Conservation (phyloP, 352 stramenopile genomes). For the Pythium folliculosum region DNA sequence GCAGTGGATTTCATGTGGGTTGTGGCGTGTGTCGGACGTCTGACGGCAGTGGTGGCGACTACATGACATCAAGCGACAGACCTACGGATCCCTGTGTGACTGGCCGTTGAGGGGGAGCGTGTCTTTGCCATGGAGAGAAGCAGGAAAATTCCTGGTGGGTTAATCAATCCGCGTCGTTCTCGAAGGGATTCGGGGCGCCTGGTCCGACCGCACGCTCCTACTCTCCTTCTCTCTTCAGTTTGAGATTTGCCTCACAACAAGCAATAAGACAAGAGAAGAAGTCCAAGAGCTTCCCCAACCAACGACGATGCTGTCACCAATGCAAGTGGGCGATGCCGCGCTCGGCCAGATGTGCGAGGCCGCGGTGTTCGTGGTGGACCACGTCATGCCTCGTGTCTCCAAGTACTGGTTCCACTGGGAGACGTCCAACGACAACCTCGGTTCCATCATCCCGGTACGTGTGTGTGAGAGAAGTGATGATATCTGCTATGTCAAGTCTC, state of each 20-base stretch:
- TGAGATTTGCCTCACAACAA: constrained; percentile 15
- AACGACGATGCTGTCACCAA: constrained; percentile 34
- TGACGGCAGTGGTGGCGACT: not conserved
- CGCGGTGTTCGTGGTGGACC: constrained; percentile 41
- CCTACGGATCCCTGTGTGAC: not conserved
- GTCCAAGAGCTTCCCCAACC: not conserved
- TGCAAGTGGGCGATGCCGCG: constrained; percentile 42
- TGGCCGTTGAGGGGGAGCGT: not conserved
- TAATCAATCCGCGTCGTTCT: not conserved
- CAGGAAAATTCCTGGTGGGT: not conserved
- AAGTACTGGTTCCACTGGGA: constrained; percentile 53
- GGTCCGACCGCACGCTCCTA: not conserved
- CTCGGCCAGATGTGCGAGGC: constrained; percentile 40
- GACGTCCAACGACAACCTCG: constrained; percentile 24
- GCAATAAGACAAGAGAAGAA: not conserved
- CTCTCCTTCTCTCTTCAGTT: constrained; percentile 2
- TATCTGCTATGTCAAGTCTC: too few relatives aligned
- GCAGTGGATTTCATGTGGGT: not conserved
- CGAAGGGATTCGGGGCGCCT: not conserved
- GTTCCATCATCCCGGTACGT: constrained; percentile 29
- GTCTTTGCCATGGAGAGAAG: not conserved
- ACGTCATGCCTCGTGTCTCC: constrained; percentile 48
- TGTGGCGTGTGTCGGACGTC: not conserved
- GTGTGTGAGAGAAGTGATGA: not conserved
- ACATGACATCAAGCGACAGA: not conserved